Conservation (phyloP, 2,329 filamentous ascomycete genomes). For the Sphaerulina populicola region DNA sequence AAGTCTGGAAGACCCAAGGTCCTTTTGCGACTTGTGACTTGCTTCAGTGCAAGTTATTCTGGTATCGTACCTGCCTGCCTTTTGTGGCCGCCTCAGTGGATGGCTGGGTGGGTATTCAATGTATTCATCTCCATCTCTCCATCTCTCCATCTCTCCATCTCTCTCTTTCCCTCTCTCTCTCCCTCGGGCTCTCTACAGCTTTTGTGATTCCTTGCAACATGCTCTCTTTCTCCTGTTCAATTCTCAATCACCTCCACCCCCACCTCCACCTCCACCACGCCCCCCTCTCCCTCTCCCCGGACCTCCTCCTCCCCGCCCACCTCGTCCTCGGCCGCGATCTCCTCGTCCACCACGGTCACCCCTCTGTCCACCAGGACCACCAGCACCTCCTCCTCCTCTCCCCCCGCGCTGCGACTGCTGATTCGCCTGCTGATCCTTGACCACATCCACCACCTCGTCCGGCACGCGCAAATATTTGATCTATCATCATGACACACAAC, state of each 20-base stretch:
- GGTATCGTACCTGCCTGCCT: too few species aligned
- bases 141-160: too few species aligned
- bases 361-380: constrained; percentile 6
- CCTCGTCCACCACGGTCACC: constrained; percentile 15
- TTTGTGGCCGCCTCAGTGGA: too few species aligned
- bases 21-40: too few species aligned
- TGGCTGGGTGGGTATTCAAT: too few species aligned
- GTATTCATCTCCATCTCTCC: too few species aligned
- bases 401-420: constrained; percentile 47
- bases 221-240: background rate
- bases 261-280: constrained; percentile 4
- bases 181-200: too few species aligned
- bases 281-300: constrained; percentile 25
- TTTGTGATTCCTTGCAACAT: too few species aligned
- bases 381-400: background rate
- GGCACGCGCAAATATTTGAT: constrained; percentile 97
- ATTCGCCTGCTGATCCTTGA: constrained; percentile 78
- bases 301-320: constrained; percentile 24
- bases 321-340: constrained; percentile 18
- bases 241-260: background rate
- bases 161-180: too few species aligned
- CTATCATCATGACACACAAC: too few species aligned
- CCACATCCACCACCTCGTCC: constrained; percentile 90
- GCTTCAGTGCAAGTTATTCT: too few species aligned
- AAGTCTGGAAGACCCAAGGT: too few species aligned